phyloP scores from a whole-genome alignment of 1,139 yeast species.

The Yamadazyma dushanensis region DNA sequence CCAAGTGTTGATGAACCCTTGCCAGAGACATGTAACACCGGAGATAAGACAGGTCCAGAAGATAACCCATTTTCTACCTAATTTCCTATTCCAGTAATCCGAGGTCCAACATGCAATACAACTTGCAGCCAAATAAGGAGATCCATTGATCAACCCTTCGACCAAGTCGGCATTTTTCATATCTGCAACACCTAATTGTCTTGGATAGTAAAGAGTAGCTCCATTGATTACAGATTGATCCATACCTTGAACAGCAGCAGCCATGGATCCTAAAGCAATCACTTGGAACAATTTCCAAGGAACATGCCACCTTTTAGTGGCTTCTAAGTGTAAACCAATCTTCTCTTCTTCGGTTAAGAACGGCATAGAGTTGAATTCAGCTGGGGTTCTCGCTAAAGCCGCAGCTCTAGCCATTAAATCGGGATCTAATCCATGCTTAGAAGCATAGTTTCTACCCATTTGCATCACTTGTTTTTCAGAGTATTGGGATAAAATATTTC shows the following conservation, averaged over 20 bases:
- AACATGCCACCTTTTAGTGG: conserved; percentile 66
- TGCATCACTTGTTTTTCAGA: conserved; percentile 64
- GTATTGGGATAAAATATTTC: conserved; percentile 64
- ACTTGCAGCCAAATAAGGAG: conserved; percentile 80
- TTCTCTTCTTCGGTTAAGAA: conserved; percentile 62
- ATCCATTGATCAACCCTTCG: conserved; percentile 74
- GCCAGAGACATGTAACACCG: conserved; percentile 72
- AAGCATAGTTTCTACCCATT: conserved; percentile 73
- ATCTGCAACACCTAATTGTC: conserved; percentile 47
- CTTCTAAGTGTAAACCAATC: conserved; percentile 50
- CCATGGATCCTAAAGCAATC: conserved; percentile 76
- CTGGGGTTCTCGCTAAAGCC: conserved; percentile 69
- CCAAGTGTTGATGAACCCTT: conserved; percentile 72
- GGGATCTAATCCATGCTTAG: conserved; percentile 57
- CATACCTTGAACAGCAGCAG: conserved; percentile 93
- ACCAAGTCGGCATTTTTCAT: conserved; percentile 63
- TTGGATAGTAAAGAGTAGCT: conserved; percentile 72
- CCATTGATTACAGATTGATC: conserved; percentile 89
- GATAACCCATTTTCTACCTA: conserved; percentile 77
- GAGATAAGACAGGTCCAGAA: conserved; percentile 68
- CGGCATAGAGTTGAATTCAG: conserved; percentile 56
- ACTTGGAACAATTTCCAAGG: conserved; percentile 63
- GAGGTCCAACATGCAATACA: conserved; percentile 72
- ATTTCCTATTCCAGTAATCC: conserved; percentile 60
- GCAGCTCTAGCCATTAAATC: conserved; percentile 78